A percentile compares a stretch with the other conserved stretches of the same genome.
Conservation (phyloP, 352 stramenopile genomes). For the Globisporangium uncinulatum region DNA sequence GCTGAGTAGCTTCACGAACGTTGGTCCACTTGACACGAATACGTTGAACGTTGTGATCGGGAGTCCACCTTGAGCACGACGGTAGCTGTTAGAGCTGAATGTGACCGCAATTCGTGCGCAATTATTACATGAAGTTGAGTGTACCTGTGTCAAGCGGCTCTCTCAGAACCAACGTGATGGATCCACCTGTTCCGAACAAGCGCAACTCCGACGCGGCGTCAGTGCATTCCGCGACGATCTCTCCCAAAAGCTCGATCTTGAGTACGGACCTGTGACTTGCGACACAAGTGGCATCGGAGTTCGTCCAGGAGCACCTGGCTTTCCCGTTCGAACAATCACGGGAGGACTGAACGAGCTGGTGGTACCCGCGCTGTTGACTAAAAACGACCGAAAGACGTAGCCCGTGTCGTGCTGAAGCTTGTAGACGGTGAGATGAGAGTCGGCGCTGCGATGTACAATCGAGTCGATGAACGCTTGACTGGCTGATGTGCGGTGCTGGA, state of each 20-base stretch:
- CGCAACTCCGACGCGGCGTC: background rate
- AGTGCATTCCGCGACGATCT: no score
- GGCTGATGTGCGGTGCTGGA: slow-evolving; percentile 33
- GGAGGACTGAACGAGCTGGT: slow-evolving; percentile 23
- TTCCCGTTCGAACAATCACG: slow-evolving; percentile 22
- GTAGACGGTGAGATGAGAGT: slow-evolving; percentile 20
- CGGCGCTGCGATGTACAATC: slow-evolving; percentile 11
- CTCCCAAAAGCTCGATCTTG: background rate
- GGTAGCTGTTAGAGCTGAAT: background rate
- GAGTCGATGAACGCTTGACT: slow-evolving; percentile 17
- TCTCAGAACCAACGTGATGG: slow-evolving; percentile 21
- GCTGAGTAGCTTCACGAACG: slow-evolving; percentile 24
- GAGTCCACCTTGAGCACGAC: slow-evolving; percentile 19
- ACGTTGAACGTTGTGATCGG: slow-evolving; percentile 27
- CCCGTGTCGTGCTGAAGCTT: slow-evolving; percentile 39
- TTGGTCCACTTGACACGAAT: slow-evolving; percentile 13
- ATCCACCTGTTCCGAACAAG: slow-evolving; percentile 18
- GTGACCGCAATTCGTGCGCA: background rate
- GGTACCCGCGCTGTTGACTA: slow-evolving; percentile 11
- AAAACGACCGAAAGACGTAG: slow-evolving; percentile 42
- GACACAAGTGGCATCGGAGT: slow-evolving; percentile 31
- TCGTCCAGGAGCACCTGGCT: slow-evolving; percentile 21
- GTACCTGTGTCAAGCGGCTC: slow-evolving; percentile 39
- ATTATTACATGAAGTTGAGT: background rate
- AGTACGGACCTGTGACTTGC: slow-evolving; percentile 30